phyloP scores from a whole-genome alignment of 805 yeast genomes.

The Yamadazyma insecticola region DNA sequence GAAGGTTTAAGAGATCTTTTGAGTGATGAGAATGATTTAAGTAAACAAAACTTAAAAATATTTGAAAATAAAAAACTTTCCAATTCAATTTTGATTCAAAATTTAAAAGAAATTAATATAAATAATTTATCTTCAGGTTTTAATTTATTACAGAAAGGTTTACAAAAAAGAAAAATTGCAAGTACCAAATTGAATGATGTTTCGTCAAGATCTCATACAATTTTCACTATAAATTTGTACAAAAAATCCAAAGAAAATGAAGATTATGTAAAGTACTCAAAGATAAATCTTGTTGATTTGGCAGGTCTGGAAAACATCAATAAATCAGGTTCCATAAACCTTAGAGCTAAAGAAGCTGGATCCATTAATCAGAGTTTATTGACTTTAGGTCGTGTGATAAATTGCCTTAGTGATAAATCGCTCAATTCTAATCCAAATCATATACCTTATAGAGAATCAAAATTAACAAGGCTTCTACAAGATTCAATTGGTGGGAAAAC shows the following conservation, averaged over 20 bases:
- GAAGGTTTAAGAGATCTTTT: conserved; percentile 79
- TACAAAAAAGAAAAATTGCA: conserved; percentile 59
- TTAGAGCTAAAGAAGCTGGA: conserved; percentile 91
- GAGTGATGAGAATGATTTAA: conserved; percentile 40
- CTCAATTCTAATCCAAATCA: conserved; percentile 30
- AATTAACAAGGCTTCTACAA: conserved; percentile 67
- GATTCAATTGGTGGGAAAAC: conserved; percentile 88
- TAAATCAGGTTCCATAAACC: conserved; percentile 82
- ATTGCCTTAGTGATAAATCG: conserved; percentile 34
- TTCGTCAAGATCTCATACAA: conserved; percentile 75
- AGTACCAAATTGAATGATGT: conserved; percentile 69
- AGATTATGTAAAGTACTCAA: conserved; percentile 37
- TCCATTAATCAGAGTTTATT: conserved; percentile 84
- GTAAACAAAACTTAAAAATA: conserved; percentile 28
- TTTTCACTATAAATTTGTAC: conserved; percentile 60
- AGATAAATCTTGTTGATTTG: conserved; percentile 81
- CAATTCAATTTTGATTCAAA: conserved; percentile 49
- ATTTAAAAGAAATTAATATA: conserved; percentile 58
- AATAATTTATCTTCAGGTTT: conserved; percentile 55
- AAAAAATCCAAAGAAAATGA: conserved; percentile 24
- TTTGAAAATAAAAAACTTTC: conserved; percentile 26
- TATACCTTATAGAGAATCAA: conserved; percentile 83
- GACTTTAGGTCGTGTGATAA: conserved; percentile 86
- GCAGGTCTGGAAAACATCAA: conserved; percentile 93
- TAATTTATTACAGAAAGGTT: conserved; percentile 50